Evolutionary conservation across 1,284 basidiomycete species (phyloP), one percentile per base, ranked within the genome.

Genomic region (Earliella scabrosa): DNA sequence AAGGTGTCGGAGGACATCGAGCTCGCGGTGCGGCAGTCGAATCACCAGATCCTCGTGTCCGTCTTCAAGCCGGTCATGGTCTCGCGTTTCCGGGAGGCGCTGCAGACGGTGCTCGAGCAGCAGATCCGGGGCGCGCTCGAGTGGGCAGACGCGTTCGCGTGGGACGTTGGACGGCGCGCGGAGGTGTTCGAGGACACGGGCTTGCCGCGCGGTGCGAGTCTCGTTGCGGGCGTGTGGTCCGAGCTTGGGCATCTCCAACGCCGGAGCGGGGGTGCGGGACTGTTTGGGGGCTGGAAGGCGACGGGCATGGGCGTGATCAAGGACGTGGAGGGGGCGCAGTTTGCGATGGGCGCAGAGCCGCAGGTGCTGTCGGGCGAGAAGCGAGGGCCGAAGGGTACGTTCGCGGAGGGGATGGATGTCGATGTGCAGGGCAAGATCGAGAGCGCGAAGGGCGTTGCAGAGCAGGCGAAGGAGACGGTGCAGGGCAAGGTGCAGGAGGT

Each of bases 261-360:
- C 53, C 72, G 76, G 32, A 65, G 74, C 61, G 71, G 74, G 13
- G 67, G 71, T 24, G 73, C n/a, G n/a, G n/a, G 74, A 0, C 40
- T 77, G 14, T 71, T 77, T 50, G 66, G 75, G 2, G 82, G 76
- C 0, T 80, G 80, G 76, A 73, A 66, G 27, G 81, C 80, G 5
- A 88, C 86, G 0, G 81, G 86, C 0, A 85, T 82, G 0, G 87
- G 87, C 0, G 56, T 89, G 8, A 72, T 89, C 49, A 78, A 82
- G 50, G 79, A 85, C 59, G 73, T 75, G 3, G 72, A 72, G 26
- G 39, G 65, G 7, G 72, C 75, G n/a, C 70, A 72, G 50, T 80
- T 89, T 45, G 87, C 87, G 1, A 71, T 89, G 71, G 87, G 87
- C 4, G 85, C 79, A 3, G 86, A 87, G 69, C 87, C 87, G 35